A percentile compares a stretch with the other conserved stretches of the same genome.
These are phyloP conservation scores for Phytophthora syringae DNA, from an alignment of 352 stramenopile species.

Conservation along the genomic window DNA sequence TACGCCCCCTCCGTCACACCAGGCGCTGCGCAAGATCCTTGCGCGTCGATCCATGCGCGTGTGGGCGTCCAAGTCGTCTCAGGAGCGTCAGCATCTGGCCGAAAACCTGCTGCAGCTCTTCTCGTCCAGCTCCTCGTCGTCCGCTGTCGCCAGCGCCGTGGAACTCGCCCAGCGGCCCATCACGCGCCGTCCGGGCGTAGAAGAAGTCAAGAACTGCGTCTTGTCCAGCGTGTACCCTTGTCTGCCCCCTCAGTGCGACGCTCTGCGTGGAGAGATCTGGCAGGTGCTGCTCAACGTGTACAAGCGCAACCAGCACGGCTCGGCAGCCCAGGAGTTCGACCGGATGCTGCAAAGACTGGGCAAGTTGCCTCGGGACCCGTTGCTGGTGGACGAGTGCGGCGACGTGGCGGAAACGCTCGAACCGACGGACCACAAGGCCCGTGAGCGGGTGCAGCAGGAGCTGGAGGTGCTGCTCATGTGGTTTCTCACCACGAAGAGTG, in stretches of 20 bases:
- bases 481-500: slow-evolving; percentile 84
- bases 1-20: neutral
- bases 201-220: slow-evolving; percentile 74
- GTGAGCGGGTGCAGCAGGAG: slow-evolving; percentile 57
- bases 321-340: slow-evolving; percentile 75
- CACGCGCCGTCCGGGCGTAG: slow-evolving; percentile 75
- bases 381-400: slow-evolving; percentile 64
- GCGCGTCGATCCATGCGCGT: slow-evolving; percentile 55
- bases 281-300: slow-evolving; percentile 85
- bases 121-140: slow-evolving; percentile 44
- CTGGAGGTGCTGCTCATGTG: slow-evolving; percentile 81
- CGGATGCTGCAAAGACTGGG: slow-evolving; percentile 68
- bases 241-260: slow-evolving; percentile 57
- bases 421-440: slow-evolving; percentile 18
- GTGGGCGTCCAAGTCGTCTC: slow-evolving; percentile 61
- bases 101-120: slow-evolving; percentile 70
- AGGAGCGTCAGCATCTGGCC: slow-evolving; percentile 61
- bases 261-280: slow-evolving; percentile 77
- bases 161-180: slow-evolving; percentile 47
- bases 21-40: slow-evolving; percentile 52
- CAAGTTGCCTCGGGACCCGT: slow-evolving; percentile 67
- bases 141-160: slow-evolving; percentile 8
- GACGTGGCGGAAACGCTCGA: slow-evolving; percentile 51
- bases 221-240: slow-evolving; percentile 52
- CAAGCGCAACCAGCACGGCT: slow-evolving; percentile 78